Conservation (phyloP, 1,284 basidiomycete species). For the Ceratobasidium sp. region DNA sequence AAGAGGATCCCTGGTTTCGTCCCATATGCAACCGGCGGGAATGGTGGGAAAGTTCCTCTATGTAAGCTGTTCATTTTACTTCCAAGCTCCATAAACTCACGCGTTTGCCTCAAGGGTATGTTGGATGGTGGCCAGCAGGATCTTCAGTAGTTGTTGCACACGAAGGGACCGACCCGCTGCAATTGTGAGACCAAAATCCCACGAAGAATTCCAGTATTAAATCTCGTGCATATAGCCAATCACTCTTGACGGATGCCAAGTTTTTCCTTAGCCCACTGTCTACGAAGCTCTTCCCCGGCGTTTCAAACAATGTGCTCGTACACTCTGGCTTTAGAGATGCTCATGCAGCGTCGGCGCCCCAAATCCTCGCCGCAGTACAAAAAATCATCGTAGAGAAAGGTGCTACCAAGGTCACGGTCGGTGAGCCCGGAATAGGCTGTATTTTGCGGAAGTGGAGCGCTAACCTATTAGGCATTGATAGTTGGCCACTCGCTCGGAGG, state of each 20-base stretch:
- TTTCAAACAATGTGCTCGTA: conserved; percentile 13
- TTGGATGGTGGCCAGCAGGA: conserved; percentile 54
- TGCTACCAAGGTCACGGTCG: conserved; percentile 24
- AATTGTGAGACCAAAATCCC: conserved; percentile 15
- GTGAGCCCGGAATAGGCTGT: background rate
- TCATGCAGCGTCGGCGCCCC: conserved; percentile 18
- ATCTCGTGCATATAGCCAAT: conserved; percentile 18
- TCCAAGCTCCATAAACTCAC: background rate
- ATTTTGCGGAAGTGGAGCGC: background rate
- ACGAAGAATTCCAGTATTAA: background rate
- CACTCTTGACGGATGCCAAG: conserved; percentile 33
- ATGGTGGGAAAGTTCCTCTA: conserved; percentile 51
- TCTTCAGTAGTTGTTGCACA: conserved; percentile 46
- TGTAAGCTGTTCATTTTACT: conserved; percentile 55
- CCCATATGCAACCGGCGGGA: conserved; percentile 26
- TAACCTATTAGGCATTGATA: background rate
- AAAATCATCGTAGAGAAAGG: conserved; percentile 18
- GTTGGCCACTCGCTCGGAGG: conserved; percentile 36
- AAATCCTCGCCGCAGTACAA: conserved; percentile 26
- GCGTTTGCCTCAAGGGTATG: conserved; percentile 53
- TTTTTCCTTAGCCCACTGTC: background rate
- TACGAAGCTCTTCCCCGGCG: conserved; percentile 23
- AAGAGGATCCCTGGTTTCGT: conserved; percentile 25
- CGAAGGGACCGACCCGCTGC: conserved; percentile 46
- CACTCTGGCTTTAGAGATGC: conserved; percentile 38